Evolutionary conservation across 495 filamentous ascomycete species (phyloP).

Genomic region (Haplographium delicatum): DNA sequence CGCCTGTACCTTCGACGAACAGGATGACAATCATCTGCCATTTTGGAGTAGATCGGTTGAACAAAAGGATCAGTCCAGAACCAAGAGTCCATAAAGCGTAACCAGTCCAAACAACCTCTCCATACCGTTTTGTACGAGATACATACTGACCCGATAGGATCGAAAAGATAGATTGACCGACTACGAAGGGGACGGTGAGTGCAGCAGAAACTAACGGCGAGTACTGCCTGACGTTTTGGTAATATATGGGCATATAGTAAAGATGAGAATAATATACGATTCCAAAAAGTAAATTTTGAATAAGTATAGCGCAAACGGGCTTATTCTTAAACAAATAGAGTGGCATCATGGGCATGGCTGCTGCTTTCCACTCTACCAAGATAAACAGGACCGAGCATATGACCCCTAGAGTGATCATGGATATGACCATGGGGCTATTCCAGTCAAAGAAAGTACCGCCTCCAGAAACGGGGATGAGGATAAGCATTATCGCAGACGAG

Average conservation of each 20-base stretch:
- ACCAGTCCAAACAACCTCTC: slow-evolving; percentile 52
- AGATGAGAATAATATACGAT: slow-evolving; percentile 52
- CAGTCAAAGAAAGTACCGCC: slow-evolving; percentile 57
- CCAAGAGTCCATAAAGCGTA: slow-evolving; percentile 38
- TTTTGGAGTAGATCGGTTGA: slow-evolving; percentile 40
- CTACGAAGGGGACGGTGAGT: slow-evolving; percentile 48
- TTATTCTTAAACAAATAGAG: slow-evolving; percentile 52
- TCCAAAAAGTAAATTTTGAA: slow-evolving; percentile 57
- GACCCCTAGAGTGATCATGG: slow-evolving; percentile 51
- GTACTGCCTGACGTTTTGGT: slow-evolving; percentile 35
- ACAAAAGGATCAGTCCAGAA: slow-evolving; percentile 46
- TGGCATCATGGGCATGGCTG: slow-evolving; percentile 49
- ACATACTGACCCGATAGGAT: slow-evolving; percentile 53
- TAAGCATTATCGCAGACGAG: slow-evolving; percentile 47
- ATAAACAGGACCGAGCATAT: slow-evolving; percentile 43
- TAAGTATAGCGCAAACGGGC: slow-evolving; percentile 45
- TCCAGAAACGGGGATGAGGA: slow-evolving; percentile 59
- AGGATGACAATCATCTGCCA: slow-evolving; percentile 50
- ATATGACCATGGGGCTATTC: slow-evolving; percentile 56
- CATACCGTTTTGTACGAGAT: slow-evolving; percentile 49
- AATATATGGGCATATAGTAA: slow-evolving; percentile 45
- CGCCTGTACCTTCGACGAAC: slow-evolving; percentile 46
- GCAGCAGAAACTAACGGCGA: slow-evolving; percentile 37
- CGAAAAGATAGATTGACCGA: slow-evolving; percentile 45
- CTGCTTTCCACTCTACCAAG: slow-evolving; percentile 53